phyloP scores from a whole-genome alignment of 2,329 filamentous ascomycete species.

The Pyrenochaeta sp. region DNA sequence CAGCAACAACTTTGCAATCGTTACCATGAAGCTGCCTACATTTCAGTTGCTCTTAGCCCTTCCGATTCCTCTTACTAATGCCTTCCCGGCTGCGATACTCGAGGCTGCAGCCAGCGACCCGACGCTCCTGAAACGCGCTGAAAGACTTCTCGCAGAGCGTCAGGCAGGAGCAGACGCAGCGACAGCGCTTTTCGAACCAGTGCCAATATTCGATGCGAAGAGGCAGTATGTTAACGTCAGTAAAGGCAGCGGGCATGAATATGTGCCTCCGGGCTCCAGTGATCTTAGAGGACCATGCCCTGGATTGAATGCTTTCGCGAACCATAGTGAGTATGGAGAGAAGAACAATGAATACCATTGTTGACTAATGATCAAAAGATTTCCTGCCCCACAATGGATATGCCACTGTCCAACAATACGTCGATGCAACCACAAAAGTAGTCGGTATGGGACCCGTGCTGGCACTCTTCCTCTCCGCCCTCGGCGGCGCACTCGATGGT shows the following conservation, averaged over 20 bases:
- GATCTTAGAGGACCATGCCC: conserved; percentile 37
- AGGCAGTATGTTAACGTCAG: conserved; percentile 28
- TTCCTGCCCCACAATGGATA: conserved; percentile 34
- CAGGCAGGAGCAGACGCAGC: conserved; percentile 30
- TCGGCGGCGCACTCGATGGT: conserved; percentile 29
- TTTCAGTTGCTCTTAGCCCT: conserved; percentile 14
- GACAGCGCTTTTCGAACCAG: conserved; percentile 30
- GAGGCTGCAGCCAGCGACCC: conserved; percentile 32
- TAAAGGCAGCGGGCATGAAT: conserved; percentile 31
- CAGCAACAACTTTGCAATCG: background rate
- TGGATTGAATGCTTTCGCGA: conserved; percentile 36
- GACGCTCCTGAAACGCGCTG: conserved; percentile 22
- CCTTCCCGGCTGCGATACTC: conserved; percentile 32
- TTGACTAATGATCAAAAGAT: conserved; percentile 9
- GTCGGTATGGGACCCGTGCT: conserved; percentile 31
- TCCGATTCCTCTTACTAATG: conserved; percentile 19
- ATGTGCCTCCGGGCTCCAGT: conserved; percentile 30
- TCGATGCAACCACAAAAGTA: conserved; percentile 28
- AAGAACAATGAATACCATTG: background rate
- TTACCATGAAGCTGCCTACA: conserved; percentile 24
- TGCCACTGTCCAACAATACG: conserved; percentile 29
- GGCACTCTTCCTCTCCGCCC: conserved; percentile 24
- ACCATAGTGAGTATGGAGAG: conserved; percentile 22
- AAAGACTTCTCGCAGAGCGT: conserved; percentile 18
- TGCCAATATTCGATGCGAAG: conserved; percentile 29